These are phyloP conservation scores for Colletotrichum filicis DNA, from an alignment of 2,329 filamentous ascomycete species.

Conservation along the genomic window DNA sequence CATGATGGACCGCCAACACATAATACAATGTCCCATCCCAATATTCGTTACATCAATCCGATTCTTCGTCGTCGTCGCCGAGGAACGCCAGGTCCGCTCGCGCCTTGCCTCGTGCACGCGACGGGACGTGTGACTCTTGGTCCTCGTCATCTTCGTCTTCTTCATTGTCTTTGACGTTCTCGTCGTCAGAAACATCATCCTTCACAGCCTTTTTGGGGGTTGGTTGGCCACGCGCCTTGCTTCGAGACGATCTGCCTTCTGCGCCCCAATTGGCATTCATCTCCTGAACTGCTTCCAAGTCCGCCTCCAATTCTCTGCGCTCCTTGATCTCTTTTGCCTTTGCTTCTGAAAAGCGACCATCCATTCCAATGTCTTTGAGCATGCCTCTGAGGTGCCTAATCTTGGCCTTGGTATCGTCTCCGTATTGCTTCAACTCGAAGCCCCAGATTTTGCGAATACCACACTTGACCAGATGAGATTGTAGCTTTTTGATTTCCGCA, in stretches of 20 bases:
- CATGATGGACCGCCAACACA: neutral
- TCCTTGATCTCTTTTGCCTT: constrained; percentile 91
- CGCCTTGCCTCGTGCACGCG: constrained; percentile 56
- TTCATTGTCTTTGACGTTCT: constrained; percentile 39
- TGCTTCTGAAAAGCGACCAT: constrained; percentile 85
- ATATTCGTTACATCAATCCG: constrained; percentile 53
- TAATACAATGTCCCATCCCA: neutral
- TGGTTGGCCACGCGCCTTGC: constrained; percentile 39
- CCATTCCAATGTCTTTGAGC: constrained; percentile 87
- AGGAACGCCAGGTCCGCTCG: constrained; percentile 72
- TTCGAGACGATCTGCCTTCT: constrained; percentile 54
- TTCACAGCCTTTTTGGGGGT: constrained; percentile 41
- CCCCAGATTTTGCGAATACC: constrained; percentile 93
- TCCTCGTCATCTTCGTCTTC: constrained; percentile 43
- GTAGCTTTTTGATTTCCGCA: constrained; percentile 87
- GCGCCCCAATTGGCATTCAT: constrained; percentile 83
- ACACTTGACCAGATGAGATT: constrained; percentile 88
- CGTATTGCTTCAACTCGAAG: constrained; percentile 81
- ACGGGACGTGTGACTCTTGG: constrained; percentile 50
- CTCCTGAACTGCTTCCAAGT: constrained; percentile 86
- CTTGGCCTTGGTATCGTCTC: constrained; percentile 79
- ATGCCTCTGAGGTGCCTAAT: constrained; percentile 83
- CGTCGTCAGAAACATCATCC: constrained; percentile 46
- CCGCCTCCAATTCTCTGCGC: constrained; percentile 82
- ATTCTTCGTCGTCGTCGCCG: constrained; percentile 73